phyloP scores from a whole-genome alignment of 2,329 filamentous ascomycete species.

The Aspergillus sp. region DNA sequence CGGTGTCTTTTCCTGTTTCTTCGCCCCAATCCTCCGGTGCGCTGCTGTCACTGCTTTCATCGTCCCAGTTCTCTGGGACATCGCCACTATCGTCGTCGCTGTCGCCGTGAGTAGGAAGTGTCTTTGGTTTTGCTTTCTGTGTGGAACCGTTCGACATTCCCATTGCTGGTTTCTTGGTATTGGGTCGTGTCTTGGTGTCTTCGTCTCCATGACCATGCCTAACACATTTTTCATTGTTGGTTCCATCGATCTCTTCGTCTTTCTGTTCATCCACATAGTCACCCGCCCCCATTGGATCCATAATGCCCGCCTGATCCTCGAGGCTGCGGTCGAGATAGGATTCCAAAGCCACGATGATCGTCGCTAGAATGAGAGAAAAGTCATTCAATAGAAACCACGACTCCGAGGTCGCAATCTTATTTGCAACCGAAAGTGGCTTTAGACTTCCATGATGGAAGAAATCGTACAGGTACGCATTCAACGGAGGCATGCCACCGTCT shows the following conservation, averaged over 20 bases:
- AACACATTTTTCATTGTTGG: not conserved
- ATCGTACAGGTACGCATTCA: slow-evolving; percentile 52
- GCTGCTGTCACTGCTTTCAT: not conserved
- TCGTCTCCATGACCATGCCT: not conserved
- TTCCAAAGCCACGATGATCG: slow-evolving; percentile 26
- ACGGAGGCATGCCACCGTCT: slow-evolving; percentile 41
- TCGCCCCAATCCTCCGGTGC: not conserved
- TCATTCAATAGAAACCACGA: slow-evolving; percentile 67
- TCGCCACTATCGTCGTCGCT: not conserved
- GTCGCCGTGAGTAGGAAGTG: not conserved
- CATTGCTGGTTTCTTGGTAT: not conserved
- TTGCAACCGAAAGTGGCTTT: slow-evolving; percentile 52
- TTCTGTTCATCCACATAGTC: not conserved
- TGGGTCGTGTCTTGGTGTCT: not conserved
- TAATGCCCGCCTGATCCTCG: not conserved
- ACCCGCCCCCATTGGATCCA: not conserved
- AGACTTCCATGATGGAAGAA: slow-evolving; percentile 68
- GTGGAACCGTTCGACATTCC: not conserved
- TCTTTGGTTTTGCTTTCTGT: not conserved
- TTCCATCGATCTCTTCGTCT: not conserved
- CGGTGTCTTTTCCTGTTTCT: no score
- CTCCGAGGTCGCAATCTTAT: slow-evolving; percentile 57
- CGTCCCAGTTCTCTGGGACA: not conserved
- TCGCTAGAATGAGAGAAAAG: slow-evolving; percentile 46
- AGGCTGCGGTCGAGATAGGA: slow-evolving; percentile 22